A percentile compares a stretch with the other conserved stretches of the same genome.
phyloP scores from a whole-genome alignment of 2,329 filamentous ascomycete genomes.

The Claviceps sp. region DNA sequence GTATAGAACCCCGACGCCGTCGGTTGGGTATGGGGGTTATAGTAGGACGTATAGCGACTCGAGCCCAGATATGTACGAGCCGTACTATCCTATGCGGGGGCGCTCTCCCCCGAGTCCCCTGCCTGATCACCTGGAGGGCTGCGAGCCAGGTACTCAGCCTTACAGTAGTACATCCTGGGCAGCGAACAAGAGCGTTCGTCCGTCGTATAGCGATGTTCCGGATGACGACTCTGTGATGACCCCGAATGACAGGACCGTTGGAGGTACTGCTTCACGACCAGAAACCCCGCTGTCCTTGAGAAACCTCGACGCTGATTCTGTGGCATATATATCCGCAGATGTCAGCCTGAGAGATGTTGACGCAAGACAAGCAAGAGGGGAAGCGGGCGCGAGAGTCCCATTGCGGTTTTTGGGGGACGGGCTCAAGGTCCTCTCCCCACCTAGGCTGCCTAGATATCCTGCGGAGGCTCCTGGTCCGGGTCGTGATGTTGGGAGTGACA shows the following conservation, averaged over 20 bases:
- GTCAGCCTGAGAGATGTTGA: background rate
- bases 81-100: conserved; percentile 34
- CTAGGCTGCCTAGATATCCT: background rate
- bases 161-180: conserved; percentile 24
- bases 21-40: conserved; percentile 30
- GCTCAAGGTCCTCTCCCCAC: conserved; percentile 1
- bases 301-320: background rate
- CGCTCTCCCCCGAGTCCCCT: conserved; percentile 40
- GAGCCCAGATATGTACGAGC: conserved; percentile 24
- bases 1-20: conserved; percentile 27
- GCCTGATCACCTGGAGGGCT: conserved; percentile 28
- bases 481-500: background rate
- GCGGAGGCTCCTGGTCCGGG: background rate
- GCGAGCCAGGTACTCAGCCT: conserved; percentile 16
- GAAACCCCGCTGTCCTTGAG: conserved; percentile 1
- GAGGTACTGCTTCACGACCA: background rate
- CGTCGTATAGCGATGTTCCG: conserved; percentile 24
- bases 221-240: conserved; percentile 9
- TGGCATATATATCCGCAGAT: background rate
- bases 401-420: conserved; percentile 7
- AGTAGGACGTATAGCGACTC: conserved; percentile 23
- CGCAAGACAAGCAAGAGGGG: background rate
- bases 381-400: background rate
- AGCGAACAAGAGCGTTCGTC: conserved; percentile 23
- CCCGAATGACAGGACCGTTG: conserved; percentile 2